Evolutionary conservation across 495 filamentous ascomycete species (phyloP).

Genomic region (Tuber brumale): DNA sequence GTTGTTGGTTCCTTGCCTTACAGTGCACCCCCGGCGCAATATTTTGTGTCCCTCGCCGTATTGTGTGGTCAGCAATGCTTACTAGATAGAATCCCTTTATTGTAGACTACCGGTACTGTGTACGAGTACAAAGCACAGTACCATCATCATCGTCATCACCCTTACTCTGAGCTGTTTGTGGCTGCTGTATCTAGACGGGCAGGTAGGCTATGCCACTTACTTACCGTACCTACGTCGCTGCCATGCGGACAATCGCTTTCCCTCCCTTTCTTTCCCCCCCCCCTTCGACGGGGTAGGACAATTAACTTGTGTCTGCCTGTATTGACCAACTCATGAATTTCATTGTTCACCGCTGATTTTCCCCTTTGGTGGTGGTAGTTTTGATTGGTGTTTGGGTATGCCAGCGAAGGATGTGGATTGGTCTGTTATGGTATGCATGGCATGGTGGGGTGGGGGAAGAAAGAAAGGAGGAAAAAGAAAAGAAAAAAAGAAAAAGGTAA

Average conservation of each 20-base stretch:
- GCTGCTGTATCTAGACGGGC: neutral
- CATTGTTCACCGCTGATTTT: neutral
- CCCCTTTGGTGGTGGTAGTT: neutral
- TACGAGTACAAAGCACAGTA: too few relatives aligned
- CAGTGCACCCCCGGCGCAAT: neutral
- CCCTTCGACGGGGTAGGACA: neutral
- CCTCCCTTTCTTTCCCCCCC: neutral
- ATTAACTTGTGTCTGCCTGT: neutral
- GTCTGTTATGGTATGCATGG: neutral
- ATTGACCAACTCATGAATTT: conserved; percentile 6
- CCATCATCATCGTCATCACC: neutral
- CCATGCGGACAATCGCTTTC: neutral
- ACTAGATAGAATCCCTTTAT: neutral
- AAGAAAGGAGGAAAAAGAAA: neutral
- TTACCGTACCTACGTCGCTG: neutral
- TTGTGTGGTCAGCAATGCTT: conserved; percentile 3
- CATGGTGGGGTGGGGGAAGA: neutral
- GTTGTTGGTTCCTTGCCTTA: neutral
- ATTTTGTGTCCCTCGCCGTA: neutral
- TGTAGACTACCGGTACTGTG: too few relatives aligned
- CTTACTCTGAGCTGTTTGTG: neutral
- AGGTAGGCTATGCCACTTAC: neutral
- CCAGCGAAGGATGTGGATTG: conserved; percentile 2
- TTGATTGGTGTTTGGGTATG: neutral
- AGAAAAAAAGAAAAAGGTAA: too few relatives aligned